phyloP scores from a whole-genome alignment of 371 early-diverging fungal genomes.

The Thermomucor indicae-seudaticae region DNA sequence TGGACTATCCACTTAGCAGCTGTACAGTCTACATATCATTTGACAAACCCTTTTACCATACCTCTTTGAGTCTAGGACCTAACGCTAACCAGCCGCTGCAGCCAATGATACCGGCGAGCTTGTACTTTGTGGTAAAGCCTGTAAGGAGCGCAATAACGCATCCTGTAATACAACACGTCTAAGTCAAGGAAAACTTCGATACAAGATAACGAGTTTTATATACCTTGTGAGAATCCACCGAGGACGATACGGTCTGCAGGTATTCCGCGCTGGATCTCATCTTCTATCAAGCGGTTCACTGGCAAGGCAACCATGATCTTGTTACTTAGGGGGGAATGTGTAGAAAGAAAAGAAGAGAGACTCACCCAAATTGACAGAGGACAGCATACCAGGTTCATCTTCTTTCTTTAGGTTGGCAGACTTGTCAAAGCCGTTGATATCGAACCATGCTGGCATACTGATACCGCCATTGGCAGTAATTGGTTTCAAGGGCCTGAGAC shows the following conservation, averaged over 20 bases:
- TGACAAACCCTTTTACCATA: slow-evolving; percentile 11
- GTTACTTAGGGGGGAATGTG: background rate
- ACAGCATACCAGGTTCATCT: slow-evolving; percentile 77
- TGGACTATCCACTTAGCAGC: too few relatives aligned
- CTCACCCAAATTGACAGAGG: slow-evolving; percentile 56
- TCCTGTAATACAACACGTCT: slow-evolving; percentile 18
- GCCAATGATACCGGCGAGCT: slow-evolving; percentile 57
- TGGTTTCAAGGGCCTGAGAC: slow-evolving; percentile 2
- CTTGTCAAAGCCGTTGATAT: slow-evolving; percentile 60
- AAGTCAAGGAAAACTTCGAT: background rate
- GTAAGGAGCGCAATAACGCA: slow-evolving; percentile 73
- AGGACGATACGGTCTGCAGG: slow-evolving; percentile 82
- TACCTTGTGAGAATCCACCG: slow-evolving; percentile 95
- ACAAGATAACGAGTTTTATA: background rate
- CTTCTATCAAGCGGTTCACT: slow-evolving; percentile 70
- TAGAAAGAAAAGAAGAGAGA: background rate
- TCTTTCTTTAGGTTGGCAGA: slow-evolving; percentile 44
- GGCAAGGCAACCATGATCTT: background rate
- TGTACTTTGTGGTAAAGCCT: slow-evolving; percentile 68
- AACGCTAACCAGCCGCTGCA: slow-evolving; percentile 85
- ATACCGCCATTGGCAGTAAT: slow-evolving; percentile 2
- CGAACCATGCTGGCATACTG: slow-evolving; percentile 65
- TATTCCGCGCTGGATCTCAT: slow-evolving; percentile 79
- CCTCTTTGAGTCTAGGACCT: slow-evolving; percentile 49
- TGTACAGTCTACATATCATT: too few relatives aligned